A percentile compares a stretch with the other conserved stretches of the same genome.
Evolutionary conservation across 805 yeast genomes (phyloP).

Genomic region (Ogataea corticis): DNA sequence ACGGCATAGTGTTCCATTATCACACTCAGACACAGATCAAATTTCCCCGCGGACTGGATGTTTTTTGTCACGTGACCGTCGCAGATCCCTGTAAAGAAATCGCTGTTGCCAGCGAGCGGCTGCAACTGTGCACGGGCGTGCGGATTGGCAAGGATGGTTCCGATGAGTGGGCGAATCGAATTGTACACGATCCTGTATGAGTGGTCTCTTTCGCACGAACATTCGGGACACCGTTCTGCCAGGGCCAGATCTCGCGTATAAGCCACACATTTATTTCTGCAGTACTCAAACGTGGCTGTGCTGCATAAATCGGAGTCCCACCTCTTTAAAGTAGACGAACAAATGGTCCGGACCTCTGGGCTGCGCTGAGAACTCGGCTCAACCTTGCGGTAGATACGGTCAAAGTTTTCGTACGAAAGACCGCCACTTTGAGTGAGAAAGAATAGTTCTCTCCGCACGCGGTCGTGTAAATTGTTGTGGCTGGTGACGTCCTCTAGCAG

Average conservation of each 20-base stretch:
- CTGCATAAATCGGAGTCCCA: constrained; percentile 13
- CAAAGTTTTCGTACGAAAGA: constrained; percentile 20
- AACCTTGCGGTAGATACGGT: constrained; percentile 15
- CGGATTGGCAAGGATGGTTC: constrained; percentile 14
- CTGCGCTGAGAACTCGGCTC: constrained; percentile 2
- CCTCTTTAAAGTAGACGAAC: constrained; percentile 8
- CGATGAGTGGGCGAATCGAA: constrained; percentile 15
- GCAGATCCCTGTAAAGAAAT: neutral
- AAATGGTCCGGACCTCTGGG: constrained; percentile 15
- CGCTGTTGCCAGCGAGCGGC: neutral
- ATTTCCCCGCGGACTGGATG: constrained; percentile 1
- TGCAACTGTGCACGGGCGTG: constrained; percentile 13
- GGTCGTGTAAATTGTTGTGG: constrained; percentile 11
- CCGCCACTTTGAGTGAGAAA: constrained; percentile 19
- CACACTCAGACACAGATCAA: constrained; percentile 8
- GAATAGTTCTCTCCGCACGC: constrained; percentile 17
- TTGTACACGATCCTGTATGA: constrained; percentile 10
- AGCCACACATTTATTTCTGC: constrained; percentile 16
- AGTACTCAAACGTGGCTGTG: constrained; percentile 8
- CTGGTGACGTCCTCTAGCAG: constrained; percentile 4
- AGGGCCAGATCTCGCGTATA: constrained; percentile 12
- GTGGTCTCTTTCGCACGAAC: constrained; percentile 10
- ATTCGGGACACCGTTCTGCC: constrained; percentile 9
- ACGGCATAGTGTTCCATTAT: constrained; percentile 10
- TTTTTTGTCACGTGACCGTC: constrained; percentile 5